Base-by-base conservation (phyloP, 2,329 filamentous ascomycete genomes). In the Exophiala sp. region DNA sequence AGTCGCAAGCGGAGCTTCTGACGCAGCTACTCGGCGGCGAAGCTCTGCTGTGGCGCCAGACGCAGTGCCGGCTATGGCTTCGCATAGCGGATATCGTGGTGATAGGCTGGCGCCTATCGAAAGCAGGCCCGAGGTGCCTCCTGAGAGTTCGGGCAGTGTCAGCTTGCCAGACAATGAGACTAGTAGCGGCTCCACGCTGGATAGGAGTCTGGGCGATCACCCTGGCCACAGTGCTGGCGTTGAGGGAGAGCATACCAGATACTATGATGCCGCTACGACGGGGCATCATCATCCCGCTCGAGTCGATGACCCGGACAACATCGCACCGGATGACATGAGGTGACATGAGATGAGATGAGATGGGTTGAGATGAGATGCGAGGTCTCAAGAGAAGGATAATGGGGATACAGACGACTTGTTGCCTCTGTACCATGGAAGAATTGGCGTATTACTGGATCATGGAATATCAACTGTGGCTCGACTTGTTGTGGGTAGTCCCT, bases 21-120 rank as follows among this genome's bases (percentile, higher is more conserved):
- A 56, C 10, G 56, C 54, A 9, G 52, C 52, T 10, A 58, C 51
- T 10, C 52, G 58, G 18, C 56, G 58, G 14, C 54, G 57, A 39
- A 58, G 56, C 38, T 60, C 58, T 10, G 58, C 58, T n/a, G 52
- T 59, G 9, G 58, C 56, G 8, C 58, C 58, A 10, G 58, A 58
- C 30, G 52, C 45, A 16, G 45, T 24, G 13, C 43, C 35, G 6
- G 46, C 56, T 19, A 37, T 50, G 13, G 34, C 29, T 9, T 35
- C 44, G 2, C 53, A 55, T 37, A 53, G 46, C 35, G 53, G 56
- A 11, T 58, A 55, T 21, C 50, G 55, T 27, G 54, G 51, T 10
- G 34, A 60, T 7, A 52, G 41, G 23, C 50, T 60, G 30, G 53
- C 40, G 19, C 27, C 58, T 3, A 58, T 60, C 21, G 47, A 55